Percentiles rank a stretch among this genome's conserved stretches.
These are phyloP conservation scores for Podaxis pistillaris DNA, from an alignment of 768 basidiomycete species.

Conservation along the genomic window DNA sequence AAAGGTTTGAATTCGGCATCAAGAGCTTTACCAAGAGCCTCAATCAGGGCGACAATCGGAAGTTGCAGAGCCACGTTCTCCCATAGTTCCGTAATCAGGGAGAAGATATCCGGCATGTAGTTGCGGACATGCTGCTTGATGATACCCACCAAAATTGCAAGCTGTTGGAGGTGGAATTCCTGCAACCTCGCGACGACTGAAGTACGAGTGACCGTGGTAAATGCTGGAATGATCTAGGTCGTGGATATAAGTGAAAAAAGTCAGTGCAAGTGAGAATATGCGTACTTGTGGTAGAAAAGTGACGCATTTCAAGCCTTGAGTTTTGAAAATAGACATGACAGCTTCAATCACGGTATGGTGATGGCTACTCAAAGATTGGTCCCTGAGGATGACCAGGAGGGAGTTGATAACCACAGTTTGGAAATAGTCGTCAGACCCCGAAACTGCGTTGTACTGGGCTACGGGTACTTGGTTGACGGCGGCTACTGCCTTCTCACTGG, in stretches of 20 bases:
- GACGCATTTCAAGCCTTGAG: constrained; percentile 94
- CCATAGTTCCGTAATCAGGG: constrained; percentile 89
- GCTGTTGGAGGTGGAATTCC: constrained; percentile 92
- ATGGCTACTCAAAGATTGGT: constrained; percentile 80
- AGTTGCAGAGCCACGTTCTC: constrained; percentile 79
- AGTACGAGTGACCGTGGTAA: constrained; percentile 81
- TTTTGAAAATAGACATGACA: constrained; percentile 99
- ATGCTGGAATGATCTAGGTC: constrained; percentile 87
- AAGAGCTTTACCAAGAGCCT: constrained; percentile 88
- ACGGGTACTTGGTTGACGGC: constrained; percentile 70
- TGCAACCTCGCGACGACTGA: constrained; percentile 74
- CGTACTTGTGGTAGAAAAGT: constrained; percentile 89
- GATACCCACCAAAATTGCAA: constrained; percentile 92
- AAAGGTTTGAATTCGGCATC: constrained; percentile 98
- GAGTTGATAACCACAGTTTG: constrained; percentile 93
- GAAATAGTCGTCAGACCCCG: constrained; percentile 91
- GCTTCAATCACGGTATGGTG: constrained; percentile 96
- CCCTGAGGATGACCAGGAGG: constrained; percentile 82
- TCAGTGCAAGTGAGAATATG: background rate
- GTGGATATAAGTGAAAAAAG: constrained; percentile 15
- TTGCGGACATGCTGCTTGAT: constrained; percentile 97
- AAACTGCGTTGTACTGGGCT: constrained; percentile 55
- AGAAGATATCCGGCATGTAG: constrained; percentile 83
- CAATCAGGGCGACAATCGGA: constrained; percentile 89
- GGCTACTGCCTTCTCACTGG: constrained; percentile 55